phyloP scores from a whole-genome alignment of 352 stramenopile genomes.

The Sclerospora graminicola region DNA sequence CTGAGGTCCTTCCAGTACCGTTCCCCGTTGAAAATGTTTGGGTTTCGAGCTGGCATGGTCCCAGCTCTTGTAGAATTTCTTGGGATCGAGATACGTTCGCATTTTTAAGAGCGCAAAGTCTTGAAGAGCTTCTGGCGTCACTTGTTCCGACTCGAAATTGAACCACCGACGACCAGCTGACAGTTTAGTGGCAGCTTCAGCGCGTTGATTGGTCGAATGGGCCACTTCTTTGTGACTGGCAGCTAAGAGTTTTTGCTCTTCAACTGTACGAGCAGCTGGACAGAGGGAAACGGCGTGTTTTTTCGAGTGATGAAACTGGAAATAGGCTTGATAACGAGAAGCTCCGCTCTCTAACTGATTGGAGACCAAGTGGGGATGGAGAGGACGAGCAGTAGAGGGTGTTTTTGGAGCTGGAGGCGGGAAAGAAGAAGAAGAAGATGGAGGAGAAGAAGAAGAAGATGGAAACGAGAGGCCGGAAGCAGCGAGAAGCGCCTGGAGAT shows the following conservation, averaged over 20 bases:
- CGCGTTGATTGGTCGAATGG: constrained; percentile 39
- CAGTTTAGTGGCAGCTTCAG: constrained; percentile 36
- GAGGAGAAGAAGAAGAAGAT: background rate
- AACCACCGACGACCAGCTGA: constrained; percentile 85
- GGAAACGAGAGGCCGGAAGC: constrained; percentile 36
- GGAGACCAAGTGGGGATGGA: constrained; percentile 28
- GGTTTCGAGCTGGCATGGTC: constrained; percentile 74
- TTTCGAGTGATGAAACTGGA: constrained; percentile 18
- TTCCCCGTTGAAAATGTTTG: constrained; percentile 88
- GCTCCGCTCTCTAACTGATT: constrained; percentile 63
- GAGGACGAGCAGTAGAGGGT: background rate
- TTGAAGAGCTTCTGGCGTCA: constrained; percentile 79
- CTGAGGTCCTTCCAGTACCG: constrained; percentile 86
- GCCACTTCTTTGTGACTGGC: constrained; percentile 27
- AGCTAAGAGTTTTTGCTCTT: constrained; percentile 40
- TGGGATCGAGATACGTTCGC: constrained; percentile 93
- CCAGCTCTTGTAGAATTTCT: constrained; percentile 95
- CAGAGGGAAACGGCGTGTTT: too few relatives aligned
- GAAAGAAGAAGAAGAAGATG: background rate
- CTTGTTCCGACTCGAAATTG: constrained; percentile 83
- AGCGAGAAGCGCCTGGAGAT: constrained; percentile 30
- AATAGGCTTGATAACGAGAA: constrained; percentile 27
- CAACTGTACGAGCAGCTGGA: constrained; percentile 26
- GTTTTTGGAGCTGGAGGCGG: constrained; percentile 4
- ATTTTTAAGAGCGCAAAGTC: constrained; percentile 91